Evolutionary conservation across 2,329 filamentous ascomycete species (phyloP).

Genomic region (Magnaporthiopsis rhizophila): DNA sequence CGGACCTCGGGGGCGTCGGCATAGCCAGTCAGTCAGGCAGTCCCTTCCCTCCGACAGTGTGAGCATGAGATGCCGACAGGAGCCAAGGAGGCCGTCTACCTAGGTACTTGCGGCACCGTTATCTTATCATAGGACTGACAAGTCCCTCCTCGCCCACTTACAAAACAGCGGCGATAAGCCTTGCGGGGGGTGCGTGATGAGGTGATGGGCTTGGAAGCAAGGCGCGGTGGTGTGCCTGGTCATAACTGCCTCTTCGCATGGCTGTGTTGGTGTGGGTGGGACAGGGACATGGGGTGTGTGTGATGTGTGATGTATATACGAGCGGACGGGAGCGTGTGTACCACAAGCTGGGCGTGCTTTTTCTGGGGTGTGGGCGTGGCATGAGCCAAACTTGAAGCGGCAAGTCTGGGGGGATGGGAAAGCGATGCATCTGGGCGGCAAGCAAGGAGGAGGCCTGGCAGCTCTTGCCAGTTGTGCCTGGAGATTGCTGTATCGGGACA

Average conservation of each 20-base stretch:
- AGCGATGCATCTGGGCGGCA: background rate
- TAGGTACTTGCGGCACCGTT: background rate
- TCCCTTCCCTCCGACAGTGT: background rate
- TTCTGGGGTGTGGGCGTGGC: too few relatives aligned
- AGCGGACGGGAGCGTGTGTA: background rate
- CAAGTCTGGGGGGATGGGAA: too few relatives aligned
- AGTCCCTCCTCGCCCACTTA: background rate
- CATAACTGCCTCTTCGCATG: background rate
- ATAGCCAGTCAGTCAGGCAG: background rate
- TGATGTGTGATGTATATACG: background rate
- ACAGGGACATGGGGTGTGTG: background rate
- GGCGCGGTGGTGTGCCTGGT: background rate
- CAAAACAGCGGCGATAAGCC: background rate
- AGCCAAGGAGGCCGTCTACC: too few relatives aligned
- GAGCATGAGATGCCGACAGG: background rate
- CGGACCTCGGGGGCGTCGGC: background rate
- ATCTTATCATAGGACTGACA: background rate
- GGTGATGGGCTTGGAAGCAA: background rate
- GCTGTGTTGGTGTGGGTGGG: background rate
- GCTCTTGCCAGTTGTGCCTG: background rate
- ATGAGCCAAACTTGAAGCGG: background rate
- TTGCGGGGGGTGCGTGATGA: background rate
- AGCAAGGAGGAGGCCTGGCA: background rate
- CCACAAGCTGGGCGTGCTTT: too few relatives aligned
- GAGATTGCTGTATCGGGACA: background rate